Percentiles rank a stretch among this genome's conserved stretches.
Evolutionary conservation across 2,329 filamentous ascomycete species (phyloP).

Genomic region (Trichoderma sp.): DNA sequence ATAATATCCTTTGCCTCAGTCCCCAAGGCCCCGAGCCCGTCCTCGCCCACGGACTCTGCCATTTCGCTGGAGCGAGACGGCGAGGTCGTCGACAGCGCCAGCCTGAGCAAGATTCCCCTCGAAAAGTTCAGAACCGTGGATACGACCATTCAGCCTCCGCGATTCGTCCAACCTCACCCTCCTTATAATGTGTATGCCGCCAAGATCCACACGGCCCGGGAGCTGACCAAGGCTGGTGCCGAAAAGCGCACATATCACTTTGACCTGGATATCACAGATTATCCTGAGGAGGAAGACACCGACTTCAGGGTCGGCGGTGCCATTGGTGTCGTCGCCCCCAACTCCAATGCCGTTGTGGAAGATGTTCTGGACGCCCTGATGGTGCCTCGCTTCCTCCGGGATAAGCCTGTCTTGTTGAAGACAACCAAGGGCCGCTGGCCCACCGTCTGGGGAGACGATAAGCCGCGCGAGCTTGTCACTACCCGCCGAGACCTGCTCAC

Average conservation of each 20-base stretch:
- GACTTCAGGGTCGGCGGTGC: conserved; percentile 97
- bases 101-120: conserved; percentile 26
- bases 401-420: conserved; percentile 76
- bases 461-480: conserved; percentile 79
- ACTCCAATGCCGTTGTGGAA: conserved; percentile 72
- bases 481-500: conserved; percentile 89
- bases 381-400: conserved; percentile 76
- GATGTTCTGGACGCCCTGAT: conserved; percentile 79
- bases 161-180: conserved; percentile 90
- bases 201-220: conserved; percentile 78
- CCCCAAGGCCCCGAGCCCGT: conserved; percentile 32
- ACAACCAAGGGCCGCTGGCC: conserved; percentile 87
- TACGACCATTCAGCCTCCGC: conserved; percentile 70
- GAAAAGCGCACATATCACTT: conserved; percentile 98
- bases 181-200: conserved; percentile 90
- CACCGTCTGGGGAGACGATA: conserved; percentile 94
- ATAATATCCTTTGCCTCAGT: conserved; percentile 68
- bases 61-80: conserved; percentile 41
- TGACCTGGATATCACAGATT: conserved; percentile 93
- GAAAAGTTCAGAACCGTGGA: conserved; percentile 39
- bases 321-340: conserved; percentile 89
- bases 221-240: conserved; percentile 82
- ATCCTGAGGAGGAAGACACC: conserved; percentile 76
- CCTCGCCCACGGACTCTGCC: conserved; percentile 50
- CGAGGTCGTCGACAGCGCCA: conserved; percentile 25